Conservation (phyloP, 495 filamentous ascomycete genomes). For the Penicillium canescens region DNA sequence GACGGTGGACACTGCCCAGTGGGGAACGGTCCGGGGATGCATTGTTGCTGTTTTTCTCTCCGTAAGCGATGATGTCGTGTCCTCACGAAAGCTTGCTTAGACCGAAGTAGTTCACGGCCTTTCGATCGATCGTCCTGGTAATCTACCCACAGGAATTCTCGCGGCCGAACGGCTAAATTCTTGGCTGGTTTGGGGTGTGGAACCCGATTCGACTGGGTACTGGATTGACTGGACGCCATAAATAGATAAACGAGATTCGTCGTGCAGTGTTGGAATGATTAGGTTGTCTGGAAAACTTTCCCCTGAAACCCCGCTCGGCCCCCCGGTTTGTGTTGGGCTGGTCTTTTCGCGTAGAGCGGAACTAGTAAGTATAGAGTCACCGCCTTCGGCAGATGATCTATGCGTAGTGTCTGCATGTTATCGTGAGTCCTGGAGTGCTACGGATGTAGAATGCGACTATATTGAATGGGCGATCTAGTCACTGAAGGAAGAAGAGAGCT, state of each 20-base stretch:
- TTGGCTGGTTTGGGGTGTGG: constrained; percentile 6
- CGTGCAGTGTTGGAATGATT: neutral
- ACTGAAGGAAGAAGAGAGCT: too few relatives aligned
- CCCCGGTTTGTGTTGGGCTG: neutral
- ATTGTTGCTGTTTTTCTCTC: constrained; percentile 7
- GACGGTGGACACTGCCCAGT: neutral
- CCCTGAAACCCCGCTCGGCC: constrained; percentile 11
- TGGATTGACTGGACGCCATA: constrained; percentile 5
- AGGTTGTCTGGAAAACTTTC: constrained; percentile 2
- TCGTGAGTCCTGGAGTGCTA: too few relatives aligned
- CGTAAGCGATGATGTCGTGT: constrained; percentile 8
- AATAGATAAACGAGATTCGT: neutral
- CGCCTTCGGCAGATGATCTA: neutral
- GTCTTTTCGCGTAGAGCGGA: neutral
- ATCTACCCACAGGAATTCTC: constrained; percentile 11
- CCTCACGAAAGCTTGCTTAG: constrained; percentile 10
- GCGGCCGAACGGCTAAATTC: constrained; percentile 7
- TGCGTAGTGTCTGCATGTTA: neutral
- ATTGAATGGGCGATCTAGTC: too few relatives aligned
- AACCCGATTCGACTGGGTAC: constrained; percentile 1
- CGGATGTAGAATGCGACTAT: too few relatives aligned
- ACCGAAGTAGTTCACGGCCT: constrained; percentile 2
- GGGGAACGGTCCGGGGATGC: neutral
- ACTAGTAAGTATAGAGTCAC: neutral
- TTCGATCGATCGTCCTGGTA: constrained; percentile 9